These are phyloP conservation scores for Penicillium goetzii DNA, from an alignment of 495 filamentous ascomycete species.

Conservation along the genomic window DNA sequence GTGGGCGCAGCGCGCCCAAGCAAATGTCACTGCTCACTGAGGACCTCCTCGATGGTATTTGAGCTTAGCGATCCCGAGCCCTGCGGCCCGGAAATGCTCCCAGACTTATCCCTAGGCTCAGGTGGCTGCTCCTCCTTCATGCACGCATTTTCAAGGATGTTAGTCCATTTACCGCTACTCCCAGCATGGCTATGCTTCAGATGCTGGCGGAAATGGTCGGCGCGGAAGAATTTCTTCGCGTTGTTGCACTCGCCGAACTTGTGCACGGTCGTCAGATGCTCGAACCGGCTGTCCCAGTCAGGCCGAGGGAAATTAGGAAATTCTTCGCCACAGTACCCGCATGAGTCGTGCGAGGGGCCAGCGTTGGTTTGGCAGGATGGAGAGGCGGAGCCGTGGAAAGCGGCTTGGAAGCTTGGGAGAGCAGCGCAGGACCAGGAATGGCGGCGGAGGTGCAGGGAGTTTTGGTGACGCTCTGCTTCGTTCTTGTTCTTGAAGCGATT, in stretches of 20 bases:
- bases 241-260: conserved; percentile 99
- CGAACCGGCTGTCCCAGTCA: conserved; percentile 83
- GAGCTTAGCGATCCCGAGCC: conserved; percentile 36
- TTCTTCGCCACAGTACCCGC: conserved; percentile 95
- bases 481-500: conserved; percentile 99
- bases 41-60: conserved; percentile 45
- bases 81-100: conserved; percentile 9
- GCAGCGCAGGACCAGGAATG: conserved; percentile 98
- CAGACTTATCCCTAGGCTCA: conserved; percentile 37
- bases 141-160: conserved; percentile 94
- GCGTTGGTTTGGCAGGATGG: conserved; percentile 41
- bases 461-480: conserved; percentile 96
- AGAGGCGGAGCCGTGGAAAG: conserved; percentile 76
- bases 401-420: conserved; percentile 72
- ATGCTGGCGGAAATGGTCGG: conserved; percentile 97
- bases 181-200: conserved; percentile 97
- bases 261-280: conserved; percentile 86
- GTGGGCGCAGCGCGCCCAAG: conserved; percentile 1
- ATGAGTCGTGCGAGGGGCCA: conserved; percentile 66
- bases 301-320: conserved; percentile 71
- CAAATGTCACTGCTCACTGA: conserved; percentile 34
- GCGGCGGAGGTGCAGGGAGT: conserved; percentile 90
- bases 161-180: conserved; percentile 98
- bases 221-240: conserved; percentile 96
- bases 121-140: conserved; percentile 84